Evolutionary conservation across 1,139 yeast genomes (phyloP), one percentile per base, ranked within the genome.

Genomic region (Suhomyces coccinellae): DNA sequence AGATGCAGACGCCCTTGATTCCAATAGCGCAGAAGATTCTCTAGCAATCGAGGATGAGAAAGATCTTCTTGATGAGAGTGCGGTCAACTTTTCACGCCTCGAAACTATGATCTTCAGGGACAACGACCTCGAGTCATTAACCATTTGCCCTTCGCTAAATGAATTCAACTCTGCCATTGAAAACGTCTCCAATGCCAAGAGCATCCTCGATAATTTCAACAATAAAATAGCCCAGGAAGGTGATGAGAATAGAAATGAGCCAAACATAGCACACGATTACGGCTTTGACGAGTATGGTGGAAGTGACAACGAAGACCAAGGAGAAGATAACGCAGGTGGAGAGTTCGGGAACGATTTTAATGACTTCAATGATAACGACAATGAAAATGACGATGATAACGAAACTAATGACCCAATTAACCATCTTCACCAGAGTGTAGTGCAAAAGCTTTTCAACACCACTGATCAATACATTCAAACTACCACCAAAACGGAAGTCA

Each of bases 101-200:
- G 58, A 56, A 49, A 46, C 46, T 27, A 60, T 62, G 45, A 53
- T 75, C 4, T 69, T 57, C 46, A 58, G 56, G 16, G 63, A 66
- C 24, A 66, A 66, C 58, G 50, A 47, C 20, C 53, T 82, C 8
- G 77, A 75, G 7, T 54, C 54, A 10, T 55, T 72, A 10, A 71
- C 78, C 6, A 66, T 85, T 1, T 84, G 90, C 52, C 87, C 90
- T 0, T 83, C 91, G 0, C 69, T 85, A 52, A 69, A 64, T 13
- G 82, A 80, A 46, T 68, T 86, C 40, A 72, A 78, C 45, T 65
- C 70, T 10, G 89, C 85, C 0, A 71, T 85, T 24, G 69, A 73
- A 15, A 90, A 85, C 58, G 73, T 80, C 11, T 69, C 71, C 45
- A 71, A 77, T 52, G 87, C 86, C 6, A 80, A 80, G 51, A 61